These are phyloP conservation scores for Penicillium sclerotiorum DNA, from an alignment of 2,329 filamentous ascomycete species.

Conservation along the genomic window DNA sequence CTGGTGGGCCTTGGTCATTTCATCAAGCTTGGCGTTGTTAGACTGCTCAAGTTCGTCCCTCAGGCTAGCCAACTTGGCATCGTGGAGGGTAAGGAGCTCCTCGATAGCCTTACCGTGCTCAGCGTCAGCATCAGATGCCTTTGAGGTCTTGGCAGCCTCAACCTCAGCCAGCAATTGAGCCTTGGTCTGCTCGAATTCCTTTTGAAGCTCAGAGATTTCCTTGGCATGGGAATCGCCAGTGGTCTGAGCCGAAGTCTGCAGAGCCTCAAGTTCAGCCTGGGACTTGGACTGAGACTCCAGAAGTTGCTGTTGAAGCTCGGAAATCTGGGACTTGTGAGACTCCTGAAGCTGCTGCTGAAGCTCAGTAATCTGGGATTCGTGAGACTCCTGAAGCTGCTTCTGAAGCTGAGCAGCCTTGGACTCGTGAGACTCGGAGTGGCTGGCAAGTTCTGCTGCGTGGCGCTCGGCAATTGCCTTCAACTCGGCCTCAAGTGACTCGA, in stretches of 20 bases:
- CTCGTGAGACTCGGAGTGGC: conserved; percentile 28
- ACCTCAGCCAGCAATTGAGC: conserved; percentile 41
- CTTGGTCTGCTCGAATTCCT: conserved; percentile 37
- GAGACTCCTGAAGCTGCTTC: conserved; percentile 32
- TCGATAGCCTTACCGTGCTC: conserved; percentile 45
- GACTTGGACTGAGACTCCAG: conserved; percentile 29
- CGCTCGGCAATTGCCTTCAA: conserved; percentile 29
- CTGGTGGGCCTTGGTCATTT: conserved; percentile 41
- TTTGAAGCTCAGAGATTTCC: conserved; percentile 38
- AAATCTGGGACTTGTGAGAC: conserved; percentile 30
- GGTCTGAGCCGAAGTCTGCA: conserved; percentile 11
- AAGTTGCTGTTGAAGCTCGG: conserved; percentile 39
- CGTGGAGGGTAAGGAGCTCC: conserved; percentile 42
- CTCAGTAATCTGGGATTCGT: conserved; percentile 34
- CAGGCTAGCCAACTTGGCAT: conserved; percentile 42
- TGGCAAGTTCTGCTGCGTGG: conserved; percentile 31
- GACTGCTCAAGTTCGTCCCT: conserved; percentile 40
- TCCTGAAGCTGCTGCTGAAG: conserved; percentile 38
- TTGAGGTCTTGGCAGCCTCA: conserved; percentile 38
- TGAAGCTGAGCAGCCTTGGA: conserved; percentile 38
- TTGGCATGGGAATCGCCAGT: conserved; percentile 28
- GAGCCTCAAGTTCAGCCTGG: conserved; percentile 21
- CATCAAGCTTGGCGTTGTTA: conserved; percentile 38
- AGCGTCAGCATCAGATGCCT: conserved; percentile 38
- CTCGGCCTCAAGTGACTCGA: conserved; percentile 20